A percentile compares a stretch with the other conserved stretches of the same genome.
Evolutionary conservation across 164 flowering plant species (phyloP).

Genomic region (Aristolochia californica): DNA sequence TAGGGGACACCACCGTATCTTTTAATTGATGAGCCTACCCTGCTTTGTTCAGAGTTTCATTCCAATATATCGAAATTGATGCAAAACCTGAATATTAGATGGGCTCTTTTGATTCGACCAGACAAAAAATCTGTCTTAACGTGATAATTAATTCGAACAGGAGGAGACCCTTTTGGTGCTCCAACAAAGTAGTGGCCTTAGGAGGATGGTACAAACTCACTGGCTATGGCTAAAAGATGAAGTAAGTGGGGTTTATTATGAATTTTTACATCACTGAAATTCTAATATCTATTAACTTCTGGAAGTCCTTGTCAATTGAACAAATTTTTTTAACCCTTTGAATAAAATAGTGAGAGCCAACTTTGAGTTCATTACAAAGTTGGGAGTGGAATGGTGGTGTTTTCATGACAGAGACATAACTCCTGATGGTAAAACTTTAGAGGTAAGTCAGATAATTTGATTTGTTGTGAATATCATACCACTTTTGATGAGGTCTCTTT

Average conservation of each 20-base stretch:
- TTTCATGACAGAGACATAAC: conserved; percentile 98
- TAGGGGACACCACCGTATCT: too few species aligned
- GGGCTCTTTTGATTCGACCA: too few species aligned
- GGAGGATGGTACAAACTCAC: conserved; percentile 98
- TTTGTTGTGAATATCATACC: background rate
- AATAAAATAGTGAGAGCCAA: conserved; percentile 80
- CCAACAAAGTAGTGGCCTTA: conserved; percentile 93
- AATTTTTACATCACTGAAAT: background rate
- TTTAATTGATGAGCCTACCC: too few species aligned
- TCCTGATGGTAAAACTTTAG: conserved; percentile 76
- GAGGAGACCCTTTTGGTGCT: conserved; percentile 90
- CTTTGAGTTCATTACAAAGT: conserved; percentile 83
- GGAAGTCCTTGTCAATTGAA: background rate
- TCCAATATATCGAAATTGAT: too few species aligned
- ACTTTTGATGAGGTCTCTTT: background rate
- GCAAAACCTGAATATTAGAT: too few species aligned
- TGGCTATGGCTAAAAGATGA: conserved; percentile 95
- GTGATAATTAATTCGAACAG: conserved; percentile 19
- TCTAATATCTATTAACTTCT: too few species aligned
- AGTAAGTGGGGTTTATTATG: conserved; percentile 34
- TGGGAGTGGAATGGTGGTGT: conserved; percentile 95
- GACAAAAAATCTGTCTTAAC: background rate
- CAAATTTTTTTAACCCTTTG: conserved; percentile 1
- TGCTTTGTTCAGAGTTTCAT: too few species aligned
- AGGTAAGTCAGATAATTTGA: conserved; percentile 32